Base-by-base conservation (phyloP, 306 rosid genomes). In the Vicia villosa region DNA sequence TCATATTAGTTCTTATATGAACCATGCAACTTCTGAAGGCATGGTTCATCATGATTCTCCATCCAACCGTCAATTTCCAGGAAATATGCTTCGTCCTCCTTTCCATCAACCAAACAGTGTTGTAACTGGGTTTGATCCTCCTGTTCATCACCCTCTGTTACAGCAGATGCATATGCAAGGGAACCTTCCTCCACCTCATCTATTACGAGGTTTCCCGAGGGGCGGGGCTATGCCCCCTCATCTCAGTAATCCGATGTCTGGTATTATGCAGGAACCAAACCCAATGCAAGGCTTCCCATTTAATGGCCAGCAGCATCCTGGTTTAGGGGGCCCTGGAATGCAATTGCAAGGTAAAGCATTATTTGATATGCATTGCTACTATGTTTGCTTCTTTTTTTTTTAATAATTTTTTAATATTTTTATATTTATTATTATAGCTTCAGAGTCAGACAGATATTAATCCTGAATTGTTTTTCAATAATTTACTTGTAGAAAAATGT, bases 81-180 rank as follows among this genome's bases (percentile, higher is more conserved):
- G 84, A 70, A 86, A 89, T 78, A 83, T 86, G 83, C 83, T 77
- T 55, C 91, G 80, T 24, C 97, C 96, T 84, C 88, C 92, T 34
- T 87, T 87, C 75, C 89, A 77, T 75, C 97, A 87, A 64, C 69
- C 85, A 1, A 74, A 78, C 68, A 16, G 70, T 46, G 91, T 83
- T 57, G 63, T 60, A 46, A 22, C 89, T 60, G 96, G 95, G 69
- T 82, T 85, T 69, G 96, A 87, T 78, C 76, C 85, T 68, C 85
- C 86, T 10, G 74, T 78, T 66, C 92, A 83, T 70, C 94, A 84
- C 69, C 85, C 97, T 47, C 52, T 87, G 85, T 62, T 87, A 75
- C 95, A 87, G 66, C 99, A 84, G 79, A 84, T 91, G 86, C 96
- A 86, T 16, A 74, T 84, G 83, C 77, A 81, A 34, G 89, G 89